A percentile compares a stretch with the other conserved stretches of the same genome.
phyloP scores from a whole-genome alignment of 1,139 yeast species.

The Geotrichum europaeum region DNA sequence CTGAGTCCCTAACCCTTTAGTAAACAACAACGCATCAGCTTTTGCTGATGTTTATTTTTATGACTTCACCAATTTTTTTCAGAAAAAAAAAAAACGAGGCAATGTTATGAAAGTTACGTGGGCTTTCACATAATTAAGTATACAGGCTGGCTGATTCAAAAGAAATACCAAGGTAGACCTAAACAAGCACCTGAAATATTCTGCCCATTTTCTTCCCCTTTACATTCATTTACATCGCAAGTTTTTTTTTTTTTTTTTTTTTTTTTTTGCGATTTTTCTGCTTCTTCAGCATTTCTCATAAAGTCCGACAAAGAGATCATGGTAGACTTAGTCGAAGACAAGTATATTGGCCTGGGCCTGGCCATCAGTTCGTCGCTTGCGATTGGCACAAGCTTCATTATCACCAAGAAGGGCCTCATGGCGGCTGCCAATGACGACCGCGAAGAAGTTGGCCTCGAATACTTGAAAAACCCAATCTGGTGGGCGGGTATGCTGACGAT shows the following conservation, averaged over 20 bases:
- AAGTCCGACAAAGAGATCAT: background rate
- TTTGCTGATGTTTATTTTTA: background rate
- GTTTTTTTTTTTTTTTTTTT: background rate
- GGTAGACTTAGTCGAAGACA: slow-evolving; percentile 47
- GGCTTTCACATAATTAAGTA: background rate
- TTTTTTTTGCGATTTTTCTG: background rate
- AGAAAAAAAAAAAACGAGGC: background rate
- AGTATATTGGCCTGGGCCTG: slow-evolving; percentile 81
- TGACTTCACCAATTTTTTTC: background rate
- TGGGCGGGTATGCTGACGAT: slow-evolving; percentile 90
- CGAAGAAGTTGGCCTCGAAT: slow-evolving; percentile 65
- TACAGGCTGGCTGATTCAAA: background rate
- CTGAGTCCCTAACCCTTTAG: background rate
- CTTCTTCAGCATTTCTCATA: background rate
- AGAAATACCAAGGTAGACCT: background rate
- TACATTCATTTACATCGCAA: background rate
- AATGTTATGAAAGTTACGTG: background rate
- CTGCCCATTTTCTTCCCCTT: background rate
- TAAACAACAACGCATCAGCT: background rate
- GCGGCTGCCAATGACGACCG: slow-evolving; percentile 60
- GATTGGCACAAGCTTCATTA: slow-evolving; percentile 82
- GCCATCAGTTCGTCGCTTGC: slow-evolving; percentile 87
- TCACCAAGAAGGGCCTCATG: slow-evolving; percentile 74
- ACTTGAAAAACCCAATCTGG: slow-evolving; percentile 83
- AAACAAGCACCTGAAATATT: background rate